phyloP scores from a whole-genome alignment of 2,329 filamentous ascomycete species.

The Sarocladiaceae sp. region DNA sequence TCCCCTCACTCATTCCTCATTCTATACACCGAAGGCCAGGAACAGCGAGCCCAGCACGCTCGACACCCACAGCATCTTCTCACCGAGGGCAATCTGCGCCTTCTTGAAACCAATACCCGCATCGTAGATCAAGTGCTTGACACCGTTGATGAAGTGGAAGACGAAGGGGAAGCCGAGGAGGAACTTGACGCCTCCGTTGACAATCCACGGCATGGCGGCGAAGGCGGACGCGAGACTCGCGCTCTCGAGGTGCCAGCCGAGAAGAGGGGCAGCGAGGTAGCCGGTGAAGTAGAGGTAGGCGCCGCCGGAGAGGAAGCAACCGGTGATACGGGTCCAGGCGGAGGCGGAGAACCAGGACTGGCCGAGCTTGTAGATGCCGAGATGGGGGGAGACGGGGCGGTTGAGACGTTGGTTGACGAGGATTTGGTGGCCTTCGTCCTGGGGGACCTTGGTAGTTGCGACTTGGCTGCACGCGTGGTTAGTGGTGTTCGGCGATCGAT shows the following conservation, averaged over 20 bases:
- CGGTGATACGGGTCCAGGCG: constrained; percentile 78
- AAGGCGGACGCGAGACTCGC: constrained; percentile 55
- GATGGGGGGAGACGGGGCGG: constrained; percentile 80
- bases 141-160: constrained; percentile 51
- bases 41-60: constrained; percentile 35
- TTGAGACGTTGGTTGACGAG: constrained; percentile 74
- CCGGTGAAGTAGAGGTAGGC: constrained; percentile 75
- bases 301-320: constrained; percentile 60
- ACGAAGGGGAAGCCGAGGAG: constrained; percentile 51
- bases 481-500: too few species aligned
- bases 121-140: constrained; percentile 50
- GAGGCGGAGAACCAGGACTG: constrained; percentile 77
- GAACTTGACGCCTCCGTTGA: constrained; percentile 53
- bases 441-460: constrained; percentile 51
- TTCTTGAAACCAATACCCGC: constrained; percentile 44
- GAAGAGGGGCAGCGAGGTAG: constrained; percentile 72
- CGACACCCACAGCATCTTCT: constrained; percentile 43
- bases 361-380: constrained; percentile 77
- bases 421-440: constrained; percentile 51
- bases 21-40: constrained; percentile 43
- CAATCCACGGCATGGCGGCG: constrained; percentile 50
- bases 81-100: constrained; percentile 37
- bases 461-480: constrained; percentile 36
- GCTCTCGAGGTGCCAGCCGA: constrained; percentile 59
- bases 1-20: constrained; percentile 5